Evolutionary conservation across 768 basidiomycete genomes (phyloP), one percentile per base, ranked within the genome.

Genomic region (Mycena venus): DNA sequence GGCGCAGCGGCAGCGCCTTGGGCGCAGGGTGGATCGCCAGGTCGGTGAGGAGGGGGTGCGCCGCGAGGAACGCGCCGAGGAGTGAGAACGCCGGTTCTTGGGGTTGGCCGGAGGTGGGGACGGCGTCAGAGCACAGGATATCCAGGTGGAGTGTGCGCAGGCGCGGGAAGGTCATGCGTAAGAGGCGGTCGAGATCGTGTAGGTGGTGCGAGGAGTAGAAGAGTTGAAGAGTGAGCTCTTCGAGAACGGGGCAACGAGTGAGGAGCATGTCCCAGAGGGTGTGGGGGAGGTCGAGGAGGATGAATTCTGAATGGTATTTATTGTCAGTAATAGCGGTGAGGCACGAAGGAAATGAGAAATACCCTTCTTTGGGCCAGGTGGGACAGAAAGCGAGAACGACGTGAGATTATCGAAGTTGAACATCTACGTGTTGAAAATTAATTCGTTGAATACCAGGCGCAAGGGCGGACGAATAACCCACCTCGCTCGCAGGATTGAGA

Each of bases 141-240:
- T 68, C 67, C 21, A 73, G 29, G 23, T 68, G 66, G n/a, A 73
- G 31, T 31, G 51, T 2, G 17, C 61, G 60, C 3, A 73, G 67
- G 5, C 31, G 4, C 1, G 72, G 72, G 32, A 63, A 73, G 25
- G 34, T 9, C 29, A 8, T 19, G 3, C 27, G 14, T 0, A 40
- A n/a, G 23, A 73, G 53, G 1, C 8, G 17, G 12, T 56, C 61
- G 1, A 68, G 7, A 10, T 68, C 72, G 49, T 4, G 62, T 15
- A 70, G 73, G 25, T 23, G 53, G 61, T 53, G 64, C 1, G 64
- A 53, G 25, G 55, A 66, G 56, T 53, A 36, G 31, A 60, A 53
- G 8, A 75, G 56, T 55, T 62, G 58, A 25, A 75, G 63, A 7
- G 44, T 32, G 19, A 90, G 81, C 27, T 86, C 83, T 71, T 87